Evolutionary conservation across 2,329 filamentous ascomycete species (phyloP).

Genomic region (Elsinoe necatrix): DNA sequence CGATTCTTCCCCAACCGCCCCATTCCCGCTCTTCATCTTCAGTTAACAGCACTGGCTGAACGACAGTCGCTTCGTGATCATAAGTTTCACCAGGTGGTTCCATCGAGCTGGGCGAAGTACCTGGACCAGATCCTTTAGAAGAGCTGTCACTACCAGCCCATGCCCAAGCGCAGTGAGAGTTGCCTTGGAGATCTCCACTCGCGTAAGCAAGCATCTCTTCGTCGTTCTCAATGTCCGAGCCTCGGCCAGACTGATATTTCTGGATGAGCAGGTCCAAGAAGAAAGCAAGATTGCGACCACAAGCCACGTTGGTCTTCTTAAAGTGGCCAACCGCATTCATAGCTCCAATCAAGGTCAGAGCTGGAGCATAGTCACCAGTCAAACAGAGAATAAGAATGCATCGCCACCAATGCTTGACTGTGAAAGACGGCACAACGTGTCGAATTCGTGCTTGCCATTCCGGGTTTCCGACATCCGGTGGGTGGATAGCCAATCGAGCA

Average conservation of each 20-base stretch:
- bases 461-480: slow-evolving; percentile 28
- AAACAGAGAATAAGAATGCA: slow-evolving; percentile 74
- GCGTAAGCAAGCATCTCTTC: slow-evolving; percentile 85
- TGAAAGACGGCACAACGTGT: slow-evolving; percentile 61
- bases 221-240: slow-evolving; percentile 50
- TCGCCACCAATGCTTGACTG: slow-evolving; percentile 80
- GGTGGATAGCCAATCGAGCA: slow-evolving; percentile 22
- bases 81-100: slow-evolving; percentile 26
- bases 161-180: slow-evolving; percentile 70
- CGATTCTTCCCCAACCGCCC: slow-evolving; percentile 72
- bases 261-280: slow-evolving; percentile 63
- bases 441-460: slow-evolving; percentile 51
- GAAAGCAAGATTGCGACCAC: slow-evolving; percentile 73
- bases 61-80: slow-evolving; percentile 40
- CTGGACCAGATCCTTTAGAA: slow-evolving; percentile 17
- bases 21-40: slow-evolving; percentile 57
- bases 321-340: slow-evolving; percentile 62
- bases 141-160: slow-evolving; percentile 53
- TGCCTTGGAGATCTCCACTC: slow-evolving; percentile 76
- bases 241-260: slow-evolving; percentile 39
- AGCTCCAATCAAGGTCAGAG: slow-evolving; percentile 63
- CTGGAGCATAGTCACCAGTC: slow-evolving; percentile 62
- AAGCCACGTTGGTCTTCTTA: slow-evolving; percentile 65
- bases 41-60: slow-evolving; percentile 40
- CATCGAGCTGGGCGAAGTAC: slow-evolving; percentile 16